Evolutionary conservation across 192 early-diverging fungal species (phyloP).

Genomic region (Coemansia biformis): DNA sequence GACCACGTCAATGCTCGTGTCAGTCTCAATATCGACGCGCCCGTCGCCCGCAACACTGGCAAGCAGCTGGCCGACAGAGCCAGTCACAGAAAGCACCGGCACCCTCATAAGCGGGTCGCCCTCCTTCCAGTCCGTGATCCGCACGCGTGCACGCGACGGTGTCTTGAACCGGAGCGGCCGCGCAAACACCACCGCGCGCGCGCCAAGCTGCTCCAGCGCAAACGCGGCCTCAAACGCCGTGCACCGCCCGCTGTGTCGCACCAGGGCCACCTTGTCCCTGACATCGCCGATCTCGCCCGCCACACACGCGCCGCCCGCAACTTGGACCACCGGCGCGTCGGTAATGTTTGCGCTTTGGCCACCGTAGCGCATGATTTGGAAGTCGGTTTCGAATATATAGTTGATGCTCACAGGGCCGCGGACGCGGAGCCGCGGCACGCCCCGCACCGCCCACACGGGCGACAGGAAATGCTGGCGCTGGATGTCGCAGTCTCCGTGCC

Average conservation of each 20-base stretch:
- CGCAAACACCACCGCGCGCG: constrained; percentile 57
- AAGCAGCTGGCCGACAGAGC: constrained; percentile 54
- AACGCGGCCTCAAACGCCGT: constrained; percentile 56
- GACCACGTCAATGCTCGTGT: constrained; percentile 50
- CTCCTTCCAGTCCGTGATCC: constrained; percentile 59
- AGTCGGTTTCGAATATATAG: constrained; percentile 36
- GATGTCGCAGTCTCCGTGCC: constrained; percentile 30
- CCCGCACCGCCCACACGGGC: constrained; percentile 33
- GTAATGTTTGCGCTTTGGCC: constrained; percentile 50
- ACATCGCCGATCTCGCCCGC: constrained; percentile 41
- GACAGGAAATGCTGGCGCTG: constrained; percentile 40
- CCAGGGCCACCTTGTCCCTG: constrained; percentile 51
- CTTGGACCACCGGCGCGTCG: constrained; percentile 40
- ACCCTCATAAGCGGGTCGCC: constrained; percentile 59
- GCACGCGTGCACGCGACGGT: constrained; percentile 53
- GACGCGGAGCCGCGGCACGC: constrained; percentile 12
- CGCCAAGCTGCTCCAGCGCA: constrained; percentile 54
- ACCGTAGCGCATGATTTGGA: constrained; percentile 54
- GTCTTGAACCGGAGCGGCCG: constrained; percentile 40
- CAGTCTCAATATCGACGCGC: constrained; percentile 46
- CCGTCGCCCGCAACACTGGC: constrained; percentile 18
- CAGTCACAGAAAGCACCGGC: constrained; percentile 56
- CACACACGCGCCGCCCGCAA: constrained; percentile 47
- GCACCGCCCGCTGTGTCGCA: constrained; percentile 41
- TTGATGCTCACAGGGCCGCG: constrained; percentile 13